A percentile compares a stretch with the other conserved stretches of the same genome.
phyloP scores from a whole-genome alignment of 192 early-diverging fungal genomes.

The Rhizophlyctis rosea region DNA sequence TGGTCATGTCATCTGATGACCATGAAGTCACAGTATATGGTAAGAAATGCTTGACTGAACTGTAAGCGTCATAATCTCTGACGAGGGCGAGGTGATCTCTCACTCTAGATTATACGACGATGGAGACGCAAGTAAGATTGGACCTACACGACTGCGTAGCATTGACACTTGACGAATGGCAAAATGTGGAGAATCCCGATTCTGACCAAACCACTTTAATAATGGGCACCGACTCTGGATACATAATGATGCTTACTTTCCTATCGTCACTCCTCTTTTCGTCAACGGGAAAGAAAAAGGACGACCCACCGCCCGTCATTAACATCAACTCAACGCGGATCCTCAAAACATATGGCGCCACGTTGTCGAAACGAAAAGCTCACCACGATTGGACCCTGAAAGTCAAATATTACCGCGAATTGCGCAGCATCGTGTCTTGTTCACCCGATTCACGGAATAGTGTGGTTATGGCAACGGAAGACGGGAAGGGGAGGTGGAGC shows the following conservation, averaged over 20 bases:
- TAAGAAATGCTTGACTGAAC: slow-evolving; percentile 19
- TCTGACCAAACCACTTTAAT: slow-evolving; percentile 29
- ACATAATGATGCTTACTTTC: slow-evolving; percentile 37
- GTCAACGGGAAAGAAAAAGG: slow-evolving; percentile 25
- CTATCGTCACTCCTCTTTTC: slow-evolving; percentile 24
- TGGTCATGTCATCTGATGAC: slow-evolving; percentile 46
- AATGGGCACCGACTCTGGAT: slow-evolving; percentile 43
- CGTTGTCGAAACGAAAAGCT: slow-evolving; percentile 41
- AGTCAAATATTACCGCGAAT: slow-evolving; percentile 48
- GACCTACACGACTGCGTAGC: slow-evolving; percentile 43
- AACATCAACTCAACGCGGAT: slow-evolving; percentile 11
- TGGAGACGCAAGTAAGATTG: slow-evolving; percentile 38
- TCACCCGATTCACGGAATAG: slow-evolving; percentile 48
- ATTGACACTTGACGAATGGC: slow-evolving; percentile 35
- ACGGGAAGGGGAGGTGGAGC: slow-evolving; percentile 42
- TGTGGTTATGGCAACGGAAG: slow-evolving; percentile 44
- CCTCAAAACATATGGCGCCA: slow-evolving; percentile 22
- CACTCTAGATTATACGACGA: slow-evolving; percentile 35
- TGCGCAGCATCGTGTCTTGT: slow-evolving; percentile 43
- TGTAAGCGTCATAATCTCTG: slow-evolving; percentile 13
- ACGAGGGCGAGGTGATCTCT: not conserved
- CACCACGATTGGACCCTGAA: slow-evolving; percentile 51
- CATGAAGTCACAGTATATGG: slow-evolving; percentile 53
- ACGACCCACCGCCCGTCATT: slow-evolving; percentile 7
- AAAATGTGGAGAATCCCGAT: slow-evolving; percentile 35